These are phyloP conservation scores for Ploettnerulaceae sp. DNA, from an alignment of 2,329 filamentous ascomycete genomes.

Conservation along the genomic window DNA sequence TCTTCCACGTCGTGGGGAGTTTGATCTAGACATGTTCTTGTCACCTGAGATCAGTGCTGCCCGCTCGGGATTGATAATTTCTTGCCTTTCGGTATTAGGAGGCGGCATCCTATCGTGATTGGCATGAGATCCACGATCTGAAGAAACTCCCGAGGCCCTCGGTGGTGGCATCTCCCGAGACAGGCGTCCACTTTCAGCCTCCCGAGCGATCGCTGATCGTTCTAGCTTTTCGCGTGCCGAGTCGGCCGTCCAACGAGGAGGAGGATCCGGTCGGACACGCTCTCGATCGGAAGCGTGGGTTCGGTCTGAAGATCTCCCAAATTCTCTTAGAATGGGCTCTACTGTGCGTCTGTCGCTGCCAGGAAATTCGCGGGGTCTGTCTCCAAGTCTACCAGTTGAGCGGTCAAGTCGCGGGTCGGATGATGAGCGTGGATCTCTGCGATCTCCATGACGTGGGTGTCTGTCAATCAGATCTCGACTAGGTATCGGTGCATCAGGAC, in stretches of 20 bases:
- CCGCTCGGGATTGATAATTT: constrained; percentile 33
- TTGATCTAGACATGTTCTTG: constrained; percentile 26
- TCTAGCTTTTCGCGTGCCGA: constrained; percentile 29
- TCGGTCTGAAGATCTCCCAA: constrained; percentile 27
- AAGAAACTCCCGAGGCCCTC: constrained; percentile 18
- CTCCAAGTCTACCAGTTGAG: constrained; percentile 8
- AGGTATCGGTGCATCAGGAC: constrained; percentile 33
- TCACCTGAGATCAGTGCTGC: constrained; percentile 32
- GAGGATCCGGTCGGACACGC: constrained; percentile 27
- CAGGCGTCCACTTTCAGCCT: constrained; percentile 27
- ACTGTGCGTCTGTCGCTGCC: constrained; percentile 27
- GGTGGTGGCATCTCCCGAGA: constrained; percentile 33
- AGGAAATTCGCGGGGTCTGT: constrained; percentile 30
- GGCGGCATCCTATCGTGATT: constrained; percentile 25
- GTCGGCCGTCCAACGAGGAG: constrained; percentile 30
- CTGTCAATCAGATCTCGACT: constrained; percentile 29
- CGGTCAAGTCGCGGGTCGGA: constrained; percentile 20
- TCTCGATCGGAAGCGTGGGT: constrained; percentile 24
- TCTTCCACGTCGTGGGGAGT: constrained; percentile 30
- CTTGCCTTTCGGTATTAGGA: constrained; percentile 29
- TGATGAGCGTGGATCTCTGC: constrained; percentile 25
- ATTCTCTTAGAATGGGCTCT: constrained; percentile 27
- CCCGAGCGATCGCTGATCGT: constrained; percentile 24
- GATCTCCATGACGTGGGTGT: constrained; percentile 30
- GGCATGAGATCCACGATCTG: constrained; percentile 24